Base-by-base conservation (phyloP, 257 asterid species). In the Anisodus tanguticus region DNA sequence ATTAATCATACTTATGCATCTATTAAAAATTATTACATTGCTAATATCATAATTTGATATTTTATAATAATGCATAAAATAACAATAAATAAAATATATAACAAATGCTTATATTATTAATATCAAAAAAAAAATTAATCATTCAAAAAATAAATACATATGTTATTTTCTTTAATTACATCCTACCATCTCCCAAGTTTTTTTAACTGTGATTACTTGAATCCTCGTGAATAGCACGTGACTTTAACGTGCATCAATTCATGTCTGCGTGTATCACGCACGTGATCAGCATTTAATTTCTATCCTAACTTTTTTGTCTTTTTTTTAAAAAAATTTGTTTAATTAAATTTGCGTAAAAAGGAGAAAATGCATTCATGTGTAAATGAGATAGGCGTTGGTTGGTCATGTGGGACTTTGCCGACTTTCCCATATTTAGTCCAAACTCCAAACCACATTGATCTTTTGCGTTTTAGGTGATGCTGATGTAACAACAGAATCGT, bases 201-300 rank as follows among this genome's bases (percentile, higher is more conserved):
- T 22, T 22, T 22, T 22, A 0, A 60, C 67, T 9, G 15, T 3
- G 26, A 19, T n/a, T 3, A 60, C 13, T 60, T 60, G 35, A 22
- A 49, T 51, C 2, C 43, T 22, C 62, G 60, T 49, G 80, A 80
- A 64, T 15, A 6, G 58, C 83, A 39, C 59, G 83, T 69, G 53
- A 69, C 22, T 69, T 37, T 9, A 41, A 39, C 78, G 78, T 80
- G 83, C 60, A 80, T 39, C 59, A 59, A 49, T 60, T 43, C 47
- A 19, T 51, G 47, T 19, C 45, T 51, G 64, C 82, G 19, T 51
- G 58, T 39, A 39, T 39, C 58, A 80, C 59, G 74, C 83, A 80
- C 83, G 83, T 80, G 83, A 60, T 60, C 11, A 16, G 58, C 83
- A 80, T 80, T 80, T 64, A 80, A 58, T 80, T 54, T 77, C n/a